Evolutionary conservation across 306 rosid species (phyloP), one percentile per base, ranked within the genome.

Genomic region (Casuarina glauca): DNA sequence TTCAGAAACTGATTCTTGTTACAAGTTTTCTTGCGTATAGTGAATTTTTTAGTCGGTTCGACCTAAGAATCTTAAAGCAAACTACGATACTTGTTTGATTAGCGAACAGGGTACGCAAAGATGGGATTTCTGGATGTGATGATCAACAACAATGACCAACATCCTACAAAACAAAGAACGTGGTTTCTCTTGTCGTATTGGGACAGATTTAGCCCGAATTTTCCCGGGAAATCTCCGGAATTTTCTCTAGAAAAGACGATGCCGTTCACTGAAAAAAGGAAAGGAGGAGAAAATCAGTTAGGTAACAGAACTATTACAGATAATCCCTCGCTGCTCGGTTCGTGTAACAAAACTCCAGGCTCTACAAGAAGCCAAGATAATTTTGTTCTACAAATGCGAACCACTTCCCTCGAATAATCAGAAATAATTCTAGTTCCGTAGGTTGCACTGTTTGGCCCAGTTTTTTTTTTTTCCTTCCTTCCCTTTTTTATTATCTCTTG

Each of bases 341-440:
- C 51, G 13, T 58, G 67, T 13, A 61, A 19, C 4, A 77, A 75
- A 9, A 83, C 57, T 77, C 87, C 86, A 78, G 84, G 80, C 70
- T 81, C 78, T 58, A 62, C 67, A 51, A 41, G 73, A 74, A 80
- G 7, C 79, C 38, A 62, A 68, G 39, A 66, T 72, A 72, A 55
- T 50, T 72, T 75, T 52, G 78, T 55, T 43, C 68, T 57, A n/a
- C 45, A 36, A 52, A 68, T 5, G 42, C 41, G 81, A 81, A 75
- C 84, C 64, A 70, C 76, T 67, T 50, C 43, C 70, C 74, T 74
- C 36, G 53, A 46, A 54, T 74, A 69, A 66, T 44, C 0, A 45
- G 41, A 38, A 50, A 45, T 5, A 70, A n/a, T 20, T 4, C 4
- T 0, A 3, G 9, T 48, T 7, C 44, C 41, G 50, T 3, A 45